Evolutionary conservation across 495 filamentous ascomycete genomes (phyloP).

Genomic region (Durotheca rogersii): DNA sequence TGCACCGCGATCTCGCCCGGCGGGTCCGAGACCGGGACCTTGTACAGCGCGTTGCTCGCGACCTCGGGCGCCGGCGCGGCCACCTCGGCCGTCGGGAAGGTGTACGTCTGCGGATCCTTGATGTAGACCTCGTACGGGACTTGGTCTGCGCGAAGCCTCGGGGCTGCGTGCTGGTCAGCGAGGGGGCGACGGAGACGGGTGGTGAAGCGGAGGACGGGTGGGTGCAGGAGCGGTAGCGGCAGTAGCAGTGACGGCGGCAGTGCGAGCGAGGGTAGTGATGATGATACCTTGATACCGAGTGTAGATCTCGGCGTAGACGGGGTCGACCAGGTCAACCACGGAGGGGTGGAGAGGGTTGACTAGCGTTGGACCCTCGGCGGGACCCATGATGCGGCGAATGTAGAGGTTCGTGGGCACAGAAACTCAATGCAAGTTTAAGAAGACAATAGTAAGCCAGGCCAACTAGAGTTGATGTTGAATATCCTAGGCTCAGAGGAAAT

Average conservation of each 20-base stretch:
- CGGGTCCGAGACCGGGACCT: conserved; percentile 36
- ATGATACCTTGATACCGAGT: conserved; percentile 40
- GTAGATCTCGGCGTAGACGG: conserved; percentile 40
- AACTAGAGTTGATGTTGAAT: no score
- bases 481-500: no score
- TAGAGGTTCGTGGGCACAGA: conserved; percentile 11
- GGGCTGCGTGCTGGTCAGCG: conserved; percentile 13
- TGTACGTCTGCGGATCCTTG: conserved; percentile 34
- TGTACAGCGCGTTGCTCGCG: conserved; percentile 35
- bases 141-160: conserved; percentile 36
- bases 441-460: background rate
- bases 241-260: no score
- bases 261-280: background rate
- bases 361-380: conserved; percentile 19
- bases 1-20: conserved; percentile 37
- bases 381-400: conserved; percentile 27
- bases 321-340: conserved; percentile 36
- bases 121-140: conserved; percentile 43
- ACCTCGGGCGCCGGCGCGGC: conserved; percentile 31
- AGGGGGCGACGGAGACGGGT: background rate
- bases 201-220: no score
- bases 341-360: conserved; percentile 37
- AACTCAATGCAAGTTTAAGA: no score
- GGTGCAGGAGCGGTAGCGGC: no score
- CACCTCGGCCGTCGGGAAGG: conserved; percentile 34